phyloP scores from a whole-genome alignment of 345 rosid genomes.

The Bruguiera gymnorhiza region DNA sequence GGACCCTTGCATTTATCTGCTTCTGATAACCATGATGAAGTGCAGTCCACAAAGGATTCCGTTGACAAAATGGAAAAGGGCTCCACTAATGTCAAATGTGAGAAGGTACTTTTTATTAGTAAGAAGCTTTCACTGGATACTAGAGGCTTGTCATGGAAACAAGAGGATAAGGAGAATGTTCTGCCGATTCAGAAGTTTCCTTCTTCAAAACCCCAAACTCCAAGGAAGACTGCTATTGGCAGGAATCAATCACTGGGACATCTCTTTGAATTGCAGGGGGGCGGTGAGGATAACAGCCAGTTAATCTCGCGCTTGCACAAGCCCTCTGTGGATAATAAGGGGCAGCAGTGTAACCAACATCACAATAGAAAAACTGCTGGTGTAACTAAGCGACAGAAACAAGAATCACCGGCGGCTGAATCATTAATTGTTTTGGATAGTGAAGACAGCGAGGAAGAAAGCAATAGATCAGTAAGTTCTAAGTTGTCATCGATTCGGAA shows the following conservation, averaged over 20 bases:
- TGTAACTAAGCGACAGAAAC: conserved; percentile 26
- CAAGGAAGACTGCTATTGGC: conserved; percentile 20
- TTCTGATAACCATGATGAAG: neutral
- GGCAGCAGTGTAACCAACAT: conserved; percentile 16
- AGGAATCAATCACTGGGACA: conserved; percentile 34
- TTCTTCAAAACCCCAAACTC: conserved; percentile 17
- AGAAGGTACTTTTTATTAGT: conserved; percentile 21
- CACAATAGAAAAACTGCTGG: conserved; percentile 6
- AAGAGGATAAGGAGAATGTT: conserved; percentile 30
- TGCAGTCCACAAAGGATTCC: conserved; percentile 17
- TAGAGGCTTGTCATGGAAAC: conserved; percentile 23
- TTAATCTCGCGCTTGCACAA: conserved; percentile 5
- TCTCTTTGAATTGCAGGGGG: conserved; percentile 21
- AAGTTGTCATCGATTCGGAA: conserved; percentile 37
- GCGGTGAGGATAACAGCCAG: conserved; percentile 13
- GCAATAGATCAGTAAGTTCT: conserved; percentile 25
- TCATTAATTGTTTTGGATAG: conserved; percentile 61
- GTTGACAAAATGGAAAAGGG: conserved; percentile 9
- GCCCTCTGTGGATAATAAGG: conserved; percentile 6
- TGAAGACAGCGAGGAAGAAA: conserved; percentile 74
- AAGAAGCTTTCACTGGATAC: conserved; percentile 49
- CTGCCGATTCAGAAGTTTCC: conserved; percentile 16
- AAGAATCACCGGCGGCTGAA: conserved; percentile 39
- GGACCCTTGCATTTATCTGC: conserved; percentile 1
- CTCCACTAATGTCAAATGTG: conserved; percentile 5